phyloP scores from a whole-genome alignment of 164 flowering plant species.

The Echeveria elegans region DNA sequence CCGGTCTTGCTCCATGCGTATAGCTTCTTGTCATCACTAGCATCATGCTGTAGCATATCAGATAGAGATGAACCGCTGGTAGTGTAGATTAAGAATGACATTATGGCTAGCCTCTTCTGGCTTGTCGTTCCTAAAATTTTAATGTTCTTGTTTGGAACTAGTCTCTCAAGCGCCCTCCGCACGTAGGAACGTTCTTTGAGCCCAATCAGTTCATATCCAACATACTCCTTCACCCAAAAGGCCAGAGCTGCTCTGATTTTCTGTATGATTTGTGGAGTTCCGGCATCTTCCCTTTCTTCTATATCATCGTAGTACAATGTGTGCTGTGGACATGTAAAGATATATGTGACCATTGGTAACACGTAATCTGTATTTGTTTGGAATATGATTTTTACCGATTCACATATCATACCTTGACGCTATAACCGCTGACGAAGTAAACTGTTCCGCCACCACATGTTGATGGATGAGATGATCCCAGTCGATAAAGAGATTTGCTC shows the following conservation, averaged over 20 bases:
- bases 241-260: conserved; percentile 63
- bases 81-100: conserved; percentile 62
- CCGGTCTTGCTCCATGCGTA: conserved; percentile 40
- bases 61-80: conserved; percentile 17
- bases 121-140: conserved; percentile 48
- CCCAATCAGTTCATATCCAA: conserved; percentile 47
- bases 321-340: conserved; percentile 25
- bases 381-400: not conserved
- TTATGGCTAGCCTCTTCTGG: conserved; percentile 43
- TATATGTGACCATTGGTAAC: not conserved
- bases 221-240: conserved; percentile 78
- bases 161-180: conserved; percentile 45
- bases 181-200: conserved; percentile 29
- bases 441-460: conserved; percentile 85
- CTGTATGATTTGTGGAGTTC: conserved; percentile 70
- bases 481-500: conserved; percentile 43
- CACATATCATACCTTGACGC: conserved; percentile 33
- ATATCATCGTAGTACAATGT: conserved; percentile 60
- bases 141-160: conserved; percentile 46
- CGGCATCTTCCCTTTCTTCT: conserved; percentile 79
- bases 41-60: not conserved
- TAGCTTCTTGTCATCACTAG: not conserved
- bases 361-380: not conserved
- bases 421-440: conserved; percentile 48
- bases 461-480: conserved; percentile 46